Evolutionary conservation across 2,329 filamentous ascomycete genomes (phyloP), one percentile per base, ranked within the genome.

Genomic region (Fusarium equiseti): DNA sequence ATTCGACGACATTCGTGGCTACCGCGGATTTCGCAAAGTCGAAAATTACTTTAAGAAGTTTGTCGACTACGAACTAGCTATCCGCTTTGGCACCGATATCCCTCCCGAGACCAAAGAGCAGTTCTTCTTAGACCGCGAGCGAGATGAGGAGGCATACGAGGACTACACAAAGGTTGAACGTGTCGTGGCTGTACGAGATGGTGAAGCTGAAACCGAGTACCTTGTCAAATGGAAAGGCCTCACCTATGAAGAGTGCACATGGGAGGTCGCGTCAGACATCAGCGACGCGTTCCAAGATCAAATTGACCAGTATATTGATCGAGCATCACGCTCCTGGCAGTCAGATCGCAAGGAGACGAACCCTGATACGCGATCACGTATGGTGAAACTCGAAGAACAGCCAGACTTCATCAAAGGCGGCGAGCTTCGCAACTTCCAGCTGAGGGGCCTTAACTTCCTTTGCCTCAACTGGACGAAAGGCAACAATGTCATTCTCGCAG

Each of bases 161-260:
- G 95, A 98, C 77, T 97, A 93, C 80, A 96, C 93, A 68, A 91
- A 96, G 74, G 94, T 98, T 32, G 96, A 99, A 80, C 90, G 96
- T 74, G 91, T 99, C 63, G 97, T 99, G 74, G 92, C 93, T 57
- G 88, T 91, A 63, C 90, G 92, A 68, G 89, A 94, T 62, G 92
- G 91, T 26, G 94, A 96, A 16, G 91, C 92, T 11, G 93, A 90
- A 51, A 89, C 89, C 1, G 94, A 98, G 79, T 99, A 99, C 80
- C 93, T 91, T 71, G 92, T 98, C 81, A 99, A 99, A 83, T 99
- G 96, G 94, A 97, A 96, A 81, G 93, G 93, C 13, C 87, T 98
- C 54, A 93, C 91, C 55, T 99, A 99, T 78, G 95, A 98, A 75
- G 91, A 91, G 68, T 97, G 93, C 81, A 99, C 97, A 3, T 99